Conservation (phyloP, 192 early-diverging fungal species). For the Backusella circina region DNA sequence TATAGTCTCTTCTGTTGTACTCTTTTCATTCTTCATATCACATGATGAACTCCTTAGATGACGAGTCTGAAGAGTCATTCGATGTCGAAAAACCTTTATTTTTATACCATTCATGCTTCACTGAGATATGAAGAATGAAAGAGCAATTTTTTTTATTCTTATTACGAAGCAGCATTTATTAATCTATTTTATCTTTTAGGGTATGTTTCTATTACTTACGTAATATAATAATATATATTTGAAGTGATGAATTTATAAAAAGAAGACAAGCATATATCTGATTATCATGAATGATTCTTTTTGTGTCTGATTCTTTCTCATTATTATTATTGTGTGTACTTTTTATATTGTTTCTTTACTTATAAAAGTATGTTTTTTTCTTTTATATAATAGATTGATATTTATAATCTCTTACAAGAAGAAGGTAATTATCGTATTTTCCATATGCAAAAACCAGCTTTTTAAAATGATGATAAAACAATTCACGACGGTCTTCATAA, state of each 20-base stretch:
- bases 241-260: constrained; percentile 46
- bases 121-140: constrained; percentile 33
- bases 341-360: background rate
- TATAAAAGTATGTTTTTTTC: background rate
- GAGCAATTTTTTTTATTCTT: background rate
- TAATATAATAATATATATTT: background rate
- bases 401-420: too few species aligned
- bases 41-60: constrained; percentile 71
- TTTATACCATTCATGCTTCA: constrained; percentile 75
- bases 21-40: constrained; percentile 11
- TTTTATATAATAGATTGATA: background rate
- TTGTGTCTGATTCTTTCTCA: constrained; percentile 34
- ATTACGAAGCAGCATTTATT: too few species aligned
- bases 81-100: constrained; percentile 66
- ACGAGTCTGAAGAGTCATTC: constrained; percentile 79
- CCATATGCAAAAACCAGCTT: background rate
- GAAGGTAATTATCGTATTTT: background rate
- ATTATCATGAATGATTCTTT: constrained; percentile 39
- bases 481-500: constrained; percentile 32
- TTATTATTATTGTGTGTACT: background rate
- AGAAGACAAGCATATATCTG: constrained; percentile 64
- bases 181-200: background rate
- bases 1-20: background rate
- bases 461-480: constrained; percentile 20
- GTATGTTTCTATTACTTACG: background rate